Evolutionary conservation across 2,329 filamentous ascomycete genomes (phyloP), one percentile per base, ranked within the genome.

Genomic region (Claviceps monticola): DNA sequence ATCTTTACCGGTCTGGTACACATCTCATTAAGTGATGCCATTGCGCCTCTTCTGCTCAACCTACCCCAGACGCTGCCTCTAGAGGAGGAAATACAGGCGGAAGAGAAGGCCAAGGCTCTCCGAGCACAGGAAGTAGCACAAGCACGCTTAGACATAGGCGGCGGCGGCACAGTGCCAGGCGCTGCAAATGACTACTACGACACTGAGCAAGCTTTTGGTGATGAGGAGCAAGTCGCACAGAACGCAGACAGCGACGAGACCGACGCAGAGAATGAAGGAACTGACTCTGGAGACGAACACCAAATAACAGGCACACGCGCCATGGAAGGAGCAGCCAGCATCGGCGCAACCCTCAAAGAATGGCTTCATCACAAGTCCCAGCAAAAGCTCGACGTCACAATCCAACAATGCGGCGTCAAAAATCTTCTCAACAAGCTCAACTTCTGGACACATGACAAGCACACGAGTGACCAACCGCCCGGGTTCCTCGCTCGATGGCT

Each of bases 1-100:
- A 62, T 94, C 57, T 84, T 91, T 65, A 86, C 84, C 2, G 68
- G 81, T 1, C 72, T 95, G 19, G 88, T 88, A 66, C 87, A 95
- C 64, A 61, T 88, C 44, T 79, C 78, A 3, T 72, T 95, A 49
- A 84, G 84, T 62, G 71, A 71, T n/a, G 86, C 88, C 2, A 76
- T 95, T 46, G 72, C 79, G 34, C 88, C 88, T 1, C 74, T 95
- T 5, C 72, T 95, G 26, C 79, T 86, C 62, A 91, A 84, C 60
- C 76, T 95, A 1, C 89, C 89, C 1, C 82, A 85, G 61, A 85
- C 84, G n/a, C 71, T 83, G 2, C 60, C 82, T 17, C 67, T 83
- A 0, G 70, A 76, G 51, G 75, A 77, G 56, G 74, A 78, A 55
- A 56, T 71, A 5, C 66, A 68, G 29, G 55, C 62, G 37, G 63